Conservation (phyloP, 805 yeast genomes). For the Suhomyces sp. region DNA sequence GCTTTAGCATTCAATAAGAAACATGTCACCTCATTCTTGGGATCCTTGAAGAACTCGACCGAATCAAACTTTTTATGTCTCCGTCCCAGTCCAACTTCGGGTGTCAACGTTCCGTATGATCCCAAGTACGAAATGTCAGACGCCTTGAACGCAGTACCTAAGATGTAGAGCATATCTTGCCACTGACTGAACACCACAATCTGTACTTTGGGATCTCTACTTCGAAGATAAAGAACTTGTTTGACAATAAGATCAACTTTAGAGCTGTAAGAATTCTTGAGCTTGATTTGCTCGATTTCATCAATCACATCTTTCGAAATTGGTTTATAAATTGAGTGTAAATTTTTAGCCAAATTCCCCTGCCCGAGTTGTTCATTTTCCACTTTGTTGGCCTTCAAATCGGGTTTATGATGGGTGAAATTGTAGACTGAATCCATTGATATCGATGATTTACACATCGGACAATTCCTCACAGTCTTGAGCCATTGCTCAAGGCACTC, state of each 20-base stretch:
- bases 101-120: conserved; percentile 42
- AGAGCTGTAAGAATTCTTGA: conserved; percentile 62
- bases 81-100: conserved; percentile 32
- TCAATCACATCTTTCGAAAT: conserved; percentile 41
- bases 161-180: conserved; percentile 66
- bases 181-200: conserved; percentile 89
- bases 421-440: conserved; percentile 56
- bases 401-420: conserved; percentile 60
- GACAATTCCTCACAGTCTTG: conserved; percentile 58
- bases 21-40: conserved; percentile 67
- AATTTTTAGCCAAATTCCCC: conserved; percentile 11
- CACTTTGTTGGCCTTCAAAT: conserved; percentile 48
- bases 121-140: conserved; percentile 60
- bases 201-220: conserved; percentile 62
- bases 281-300: conserved; percentile 40
- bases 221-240: conserved; percentile 63
- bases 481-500: conserved; percentile 81
- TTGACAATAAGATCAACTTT: conserved; percentile 82
- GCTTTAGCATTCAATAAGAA: conserved; percentile 81
- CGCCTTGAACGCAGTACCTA: conserved; percentile 63
- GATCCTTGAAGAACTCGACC: conserved; percentile 59
- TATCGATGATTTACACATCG: conserved; percentile 69
- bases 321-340: conserved; percentile 46
- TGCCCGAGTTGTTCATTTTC: conserved; percentile 21
- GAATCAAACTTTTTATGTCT: conserved; percentile 32